These are phyloP conservation scores for Fusarium fujikuroi DNA, from an alignment of 2,329 filamentous ascomycete genomes.

Conservation along the genomic window DNA sequence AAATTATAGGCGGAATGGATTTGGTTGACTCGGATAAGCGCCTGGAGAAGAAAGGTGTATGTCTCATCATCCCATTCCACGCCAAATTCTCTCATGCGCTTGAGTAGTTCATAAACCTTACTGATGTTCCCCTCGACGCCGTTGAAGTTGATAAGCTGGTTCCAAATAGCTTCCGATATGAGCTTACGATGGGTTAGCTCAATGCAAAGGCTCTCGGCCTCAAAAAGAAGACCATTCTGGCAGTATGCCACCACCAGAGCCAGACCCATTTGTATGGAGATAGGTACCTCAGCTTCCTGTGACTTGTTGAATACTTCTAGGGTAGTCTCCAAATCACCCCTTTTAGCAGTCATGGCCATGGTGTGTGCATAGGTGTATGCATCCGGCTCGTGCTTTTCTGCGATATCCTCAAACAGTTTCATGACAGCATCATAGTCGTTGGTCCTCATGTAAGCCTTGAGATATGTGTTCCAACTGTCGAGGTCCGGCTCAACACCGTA, in stretches of 20 bases:
- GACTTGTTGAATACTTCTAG: slow-evolving; percentile 73
- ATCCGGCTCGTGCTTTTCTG: slow-evolving; percentile 63
- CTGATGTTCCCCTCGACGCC: slow-evolving; percentile 68
- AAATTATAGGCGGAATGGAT: slow-evolving; percentile 61
- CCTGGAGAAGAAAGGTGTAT: slow-evolving; percentile 61
- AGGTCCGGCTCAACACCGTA: slow-evolving; percentile 68
- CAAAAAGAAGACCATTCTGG: slow-evolving; percentile 49
- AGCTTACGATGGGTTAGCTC: slow-evolving; percentile 64
- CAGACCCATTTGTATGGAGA: slow-evolving; percentile 68
- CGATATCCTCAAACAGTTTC: slow-evolving; percentile 70
- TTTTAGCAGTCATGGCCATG: slow-evolving; percentile 75
- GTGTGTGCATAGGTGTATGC: slow-evolving; percentile 75
- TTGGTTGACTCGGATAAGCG: slow-evolving; percentile 61
- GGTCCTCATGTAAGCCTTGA: slow-evolving; percentile 75
- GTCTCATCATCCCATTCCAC: slow-evolving; percentile 63
- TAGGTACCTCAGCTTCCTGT: slow-evolving; percentile 60
- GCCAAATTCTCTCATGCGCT: slow-evolving; percentile 58
- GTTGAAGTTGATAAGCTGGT: slow-evolving; percentile 76
- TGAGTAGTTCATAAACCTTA: slow-evolving; percentile 60
- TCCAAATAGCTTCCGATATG: slow-evolving; percentile 75
- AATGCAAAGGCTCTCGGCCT: slow-evolving; percentile 54
- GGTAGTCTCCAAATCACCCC: slow-evolving; percentile 78
- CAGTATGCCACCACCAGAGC: slow-evolving; percentile 76
- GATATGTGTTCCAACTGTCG: slow-evolving; percentile 78
- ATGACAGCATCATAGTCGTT: slow-evolving; percentile 75